Conservation (phyloP, 495 filamentous ascomycete genomes). For the Neurospora cerealis region DNA sequence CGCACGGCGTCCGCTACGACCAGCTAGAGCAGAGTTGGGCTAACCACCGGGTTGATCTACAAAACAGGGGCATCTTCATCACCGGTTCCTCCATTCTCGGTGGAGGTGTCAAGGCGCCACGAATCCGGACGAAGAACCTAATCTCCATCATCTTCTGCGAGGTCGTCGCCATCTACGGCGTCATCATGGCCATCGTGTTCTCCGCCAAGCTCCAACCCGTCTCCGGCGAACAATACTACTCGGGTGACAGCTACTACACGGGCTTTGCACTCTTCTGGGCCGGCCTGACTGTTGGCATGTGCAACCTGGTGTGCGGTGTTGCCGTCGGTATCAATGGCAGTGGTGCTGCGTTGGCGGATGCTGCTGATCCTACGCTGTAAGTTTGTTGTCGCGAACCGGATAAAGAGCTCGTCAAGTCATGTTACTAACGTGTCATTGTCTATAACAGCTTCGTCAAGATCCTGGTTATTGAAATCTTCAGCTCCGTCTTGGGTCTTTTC, state of each 20-base stretch:
- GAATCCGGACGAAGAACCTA: constrained; percentile 97
- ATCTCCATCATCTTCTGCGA: constrained; percentile 99
- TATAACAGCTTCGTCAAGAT: constrained; percentile 85
- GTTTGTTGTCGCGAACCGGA: constrained; percentile 19
- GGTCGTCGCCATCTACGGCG: constrained; percentile 98
- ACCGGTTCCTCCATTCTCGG: constrained; percentile 98
- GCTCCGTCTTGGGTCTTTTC: constrained; percentile 94
- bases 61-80: constrained; percentile 88
- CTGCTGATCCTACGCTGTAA: constrained; percentile 83
- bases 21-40: background rate
- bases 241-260: constrained; percentile 78
- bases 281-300: constrained; percentile 84
- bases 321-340: constrained; percentile 97
- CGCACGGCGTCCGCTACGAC: background rate
- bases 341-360: constrained; percentile 92
- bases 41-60: background rate
- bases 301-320: constrained; percentile 92
- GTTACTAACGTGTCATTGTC: constrained; percentile 12
- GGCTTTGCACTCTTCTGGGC: constrained; percentile 95
- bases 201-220: constrained; percentile 70
- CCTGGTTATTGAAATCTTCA: constrained; percentile 98
- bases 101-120: constrained; percentile 87
- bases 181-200: constrained; percentile 99
- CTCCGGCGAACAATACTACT: constrained; percentile 52
- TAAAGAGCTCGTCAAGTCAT: background rate